Base-by-base conservation (phyloP, 140 eudicot species). In the Oenanthe javanica region DNA sequence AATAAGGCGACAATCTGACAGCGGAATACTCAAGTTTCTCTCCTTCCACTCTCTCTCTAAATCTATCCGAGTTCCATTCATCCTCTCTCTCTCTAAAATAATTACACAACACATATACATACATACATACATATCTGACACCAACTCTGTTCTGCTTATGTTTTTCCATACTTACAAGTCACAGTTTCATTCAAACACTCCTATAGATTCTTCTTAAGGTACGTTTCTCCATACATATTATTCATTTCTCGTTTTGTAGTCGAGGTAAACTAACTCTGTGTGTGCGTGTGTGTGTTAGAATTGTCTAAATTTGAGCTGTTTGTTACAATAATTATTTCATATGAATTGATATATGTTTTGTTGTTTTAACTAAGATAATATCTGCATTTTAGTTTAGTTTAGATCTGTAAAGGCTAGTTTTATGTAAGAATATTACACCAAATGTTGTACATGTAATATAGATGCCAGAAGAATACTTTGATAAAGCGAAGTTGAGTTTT, bases 41-140 rank as follows among this genome's bases (percentile, higher is more conserved):
- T 21, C 4, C 21, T 8, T 0, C 25, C 1, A 31, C 49, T 79
- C 76, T 80, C 86, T 84, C 83, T 79, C 85, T 69, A 27, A 69
- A 66, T 69, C 78, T 55, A 55, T 31, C 36, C 36, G 36, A 9
- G 36, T 31, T 31, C 36, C 36, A 31, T 31, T 31, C 36, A 31
- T 31, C 36, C 36, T 31, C 36, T 31, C 36, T 31, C 36, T 31
- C 36, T 31, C 36, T 31, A 31, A 31, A 31, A 31, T 31, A 31
- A 31, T 31, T 31, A 31, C 36, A 31, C 36, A 31, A 31, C 36
- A 31, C 36, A 31, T 31, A 31, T 31, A 31, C 36, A 31, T 31
- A 31, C 36, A 31, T 6, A 55, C 16, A 78, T 45, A 50, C 36
- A 43, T 43, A 51, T 63, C 67, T 59, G 21, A n/a, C 81, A 54